Conservation (phyloP, 2,329 filamentous ascomycete species). For the Pyrenochaeta sp. region DNA sequence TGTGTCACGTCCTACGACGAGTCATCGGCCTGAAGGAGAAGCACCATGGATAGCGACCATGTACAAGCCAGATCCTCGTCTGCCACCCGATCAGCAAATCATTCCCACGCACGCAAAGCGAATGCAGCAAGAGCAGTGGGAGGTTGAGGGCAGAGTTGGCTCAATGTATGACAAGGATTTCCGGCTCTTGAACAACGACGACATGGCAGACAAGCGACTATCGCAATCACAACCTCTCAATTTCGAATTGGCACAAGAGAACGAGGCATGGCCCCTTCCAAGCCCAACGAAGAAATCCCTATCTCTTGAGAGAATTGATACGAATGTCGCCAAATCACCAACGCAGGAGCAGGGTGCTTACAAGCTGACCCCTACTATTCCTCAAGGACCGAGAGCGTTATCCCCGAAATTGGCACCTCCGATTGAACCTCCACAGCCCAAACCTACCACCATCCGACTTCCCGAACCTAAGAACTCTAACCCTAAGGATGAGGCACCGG, state of each 20-base stretch:
- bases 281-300: slow-evolving; percentile 37
- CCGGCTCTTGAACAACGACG: slow-evolving; percentile 75
- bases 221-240: slow-evolving; percentile 42
- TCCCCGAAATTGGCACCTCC: slow-evolving; percentile 34
- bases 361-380: slow-evolving; percentile 57
- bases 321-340: slow-evolving; percentile 35
- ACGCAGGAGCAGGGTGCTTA: slow-evolving; percentile 54
- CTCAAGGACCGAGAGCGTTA: slow-evolving; percentile 36
- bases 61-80: slow-evolving; percentile 92
- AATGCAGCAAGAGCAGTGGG: slow-evolving; percentile 94
- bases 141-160: slow-evolving; percentile 86
- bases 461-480: too few relatives aligned
- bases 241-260: slow-evolving; percentile 35
- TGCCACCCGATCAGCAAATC: slow-evolving; percentile 94
- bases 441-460: slow-evolving; percentile 55
- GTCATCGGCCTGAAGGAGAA: slow-evolving; percentile 85
- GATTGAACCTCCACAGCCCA: slow-evolving; percentile 37
- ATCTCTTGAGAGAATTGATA: slow-evolving; percentile 31
- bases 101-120: slow-evolving; percentile 91
- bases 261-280: slow-evolving; percentile 45
- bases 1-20: slow-evolving; percentile 61
- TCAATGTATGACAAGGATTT: slow-evolving; percentile 88
- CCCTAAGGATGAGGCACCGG: slow-evolving; percentile 64
- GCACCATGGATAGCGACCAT: slow-evolving; percentile 94
- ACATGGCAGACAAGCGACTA: slow-evolving; percentile 48